Percentiles rank a stretch among this genome's conserved stretches.
Conservation (phyloP, 441 rosid genomes). For the Gossypium schwendimanii region DNA sequence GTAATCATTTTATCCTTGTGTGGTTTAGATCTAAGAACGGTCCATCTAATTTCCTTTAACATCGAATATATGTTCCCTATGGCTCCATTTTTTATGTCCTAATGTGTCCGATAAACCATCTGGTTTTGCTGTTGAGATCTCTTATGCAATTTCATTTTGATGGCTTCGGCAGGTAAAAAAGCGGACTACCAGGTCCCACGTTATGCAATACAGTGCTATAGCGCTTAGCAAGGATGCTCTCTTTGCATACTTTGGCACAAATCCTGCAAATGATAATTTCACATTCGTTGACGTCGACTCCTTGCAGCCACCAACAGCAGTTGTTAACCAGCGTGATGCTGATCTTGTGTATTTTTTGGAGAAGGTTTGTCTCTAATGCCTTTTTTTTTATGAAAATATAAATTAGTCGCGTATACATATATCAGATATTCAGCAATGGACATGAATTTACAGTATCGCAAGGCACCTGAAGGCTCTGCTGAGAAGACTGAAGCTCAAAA, state of each 20-base stretch:
- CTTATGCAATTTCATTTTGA: conserved; percentile 7
- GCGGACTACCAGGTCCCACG: conserved; percentile 86
- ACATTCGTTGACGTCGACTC: conserved; percentile 58
- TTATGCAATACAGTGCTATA: conserved; percentile 78
- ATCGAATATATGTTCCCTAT: not conserved
- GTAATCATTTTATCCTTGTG: not conserved
- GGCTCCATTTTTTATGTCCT: not conserved
- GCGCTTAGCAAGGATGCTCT: conserved; percentile 45
- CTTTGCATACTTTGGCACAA: conserved; percentile 66
- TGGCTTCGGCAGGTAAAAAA: conserved; percentile 57
- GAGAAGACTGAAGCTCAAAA: conserved; percentile 70
- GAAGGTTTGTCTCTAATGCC: conserved; percentile 43
- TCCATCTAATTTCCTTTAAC: not conserved
- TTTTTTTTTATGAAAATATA: not conserved
- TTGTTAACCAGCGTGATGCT: conserved; percentile 89
- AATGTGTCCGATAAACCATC: not conserved
- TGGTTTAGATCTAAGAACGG: not conserved
- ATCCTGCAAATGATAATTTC: conserved; percentile 80
- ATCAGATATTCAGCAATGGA: not conserved
- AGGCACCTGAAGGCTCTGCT: conserved; percentile 77
- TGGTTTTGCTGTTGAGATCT: not conserved
- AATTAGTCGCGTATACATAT: not conserved
- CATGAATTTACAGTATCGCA: conserved; percentile 45
- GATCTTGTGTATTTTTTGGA: conserved; percentile 86
- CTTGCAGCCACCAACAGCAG: conserved; percentile 45